Conservation (phyloP, 2,329 filamentous ascomycete genomes). For the Nothopassalora personata region DNA sequence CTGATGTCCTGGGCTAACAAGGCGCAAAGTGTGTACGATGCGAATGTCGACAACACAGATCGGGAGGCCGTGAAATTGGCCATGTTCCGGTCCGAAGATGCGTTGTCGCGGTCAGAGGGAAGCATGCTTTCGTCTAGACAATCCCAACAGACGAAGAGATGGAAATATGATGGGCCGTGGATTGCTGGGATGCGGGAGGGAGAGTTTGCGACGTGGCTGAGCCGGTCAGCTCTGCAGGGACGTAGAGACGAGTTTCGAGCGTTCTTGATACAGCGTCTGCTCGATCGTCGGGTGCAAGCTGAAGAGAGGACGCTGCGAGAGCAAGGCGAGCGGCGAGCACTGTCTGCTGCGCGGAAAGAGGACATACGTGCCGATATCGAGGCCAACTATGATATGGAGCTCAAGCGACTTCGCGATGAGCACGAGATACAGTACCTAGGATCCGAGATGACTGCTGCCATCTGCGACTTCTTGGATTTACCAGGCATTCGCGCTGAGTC, state of each 20-base stretch:
- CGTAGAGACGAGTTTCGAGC: slow-evolving; percentile 28
- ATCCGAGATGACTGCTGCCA: slow-evolving; percentile 48
- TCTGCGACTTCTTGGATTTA: slow-evolving; percentile 54
- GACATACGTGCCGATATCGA: slow-evolving; percentile 21
- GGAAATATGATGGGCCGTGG: slow-evolving; percentile 57
- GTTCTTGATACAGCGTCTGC: slow-evolving; percentile 26
- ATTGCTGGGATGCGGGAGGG: slow-evolving; percentile 51
- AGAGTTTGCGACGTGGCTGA: slow-evolving; percentile 50
- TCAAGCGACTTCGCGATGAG: slow-evolving; percentile 41
- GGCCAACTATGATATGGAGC: slow-evolving; percentile 25
- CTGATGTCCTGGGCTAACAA: background rate
- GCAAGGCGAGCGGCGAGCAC: slow-evolving; percentile 9
- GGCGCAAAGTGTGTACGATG: slow-evolving; percentile 37
- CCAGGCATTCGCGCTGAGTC: slow-evolving; percentile 9
- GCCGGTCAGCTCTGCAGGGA: slow-evolving; percentile 33
- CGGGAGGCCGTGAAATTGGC: slow-evolving; percentile 8
- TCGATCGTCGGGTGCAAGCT: slow-evolving; percentile 19
- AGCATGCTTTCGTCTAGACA: background rate
- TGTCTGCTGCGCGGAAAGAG: slow-evolving; percentile 11
- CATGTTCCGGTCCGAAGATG: background rate
- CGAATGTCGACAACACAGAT: slow-evolving; percentile 41
- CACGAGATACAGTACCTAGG: slow-evolving; percentile 45
- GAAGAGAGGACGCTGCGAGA: slow-evolving; percentile 14
- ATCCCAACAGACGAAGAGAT: slow-evolving; percentile 38
- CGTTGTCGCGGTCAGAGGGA: background rate